phyloP scores from a whole-genome alignment of 495 filamentous ascomycete species.

The Penicillium egyptiacum region DNA sequence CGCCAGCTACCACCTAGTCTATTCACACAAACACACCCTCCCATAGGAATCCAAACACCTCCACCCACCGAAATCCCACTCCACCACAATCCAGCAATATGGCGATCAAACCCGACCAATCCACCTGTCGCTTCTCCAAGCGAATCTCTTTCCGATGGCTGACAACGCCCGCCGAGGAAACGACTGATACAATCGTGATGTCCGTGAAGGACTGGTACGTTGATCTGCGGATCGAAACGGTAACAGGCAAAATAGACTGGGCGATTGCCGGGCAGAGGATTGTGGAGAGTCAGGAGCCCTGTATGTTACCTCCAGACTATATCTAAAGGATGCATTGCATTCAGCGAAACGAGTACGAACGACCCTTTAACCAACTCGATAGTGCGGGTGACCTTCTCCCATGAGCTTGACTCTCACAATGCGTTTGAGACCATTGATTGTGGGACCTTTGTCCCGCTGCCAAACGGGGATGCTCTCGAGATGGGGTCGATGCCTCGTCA shows the following conservation, averaged over 20 bases:
- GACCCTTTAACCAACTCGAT: not conserved
- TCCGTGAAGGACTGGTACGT: slow-evolving; percentile 47
- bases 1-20: not conserved
- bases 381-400: slow-evolving; percentile 42
- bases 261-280: slow-evolving; percentile 43
- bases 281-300: slow-evolving; percentile 30
- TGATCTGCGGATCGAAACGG: slow-evolving; percentile 42
- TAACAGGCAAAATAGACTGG: slow-evolving; percentile 38
- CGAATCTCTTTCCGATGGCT: slow-evolving; percentile 48
- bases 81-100: slow-evolving; percentile 3
- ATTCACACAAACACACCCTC: not conserved
- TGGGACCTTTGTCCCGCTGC: slow-evolving; percentile 37
- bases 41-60: not conserved
- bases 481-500: slow-evolving; percentile 41
- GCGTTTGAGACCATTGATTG: slow-evolving; percentile 40
- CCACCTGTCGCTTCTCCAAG: slow-evolving; percentile 37
- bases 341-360: not conserved
- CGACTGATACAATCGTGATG: slow-evolving; percentile 47
- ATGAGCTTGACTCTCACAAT: slow-evolving; percentile 43
- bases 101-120: slow-evolving; percentile 8
- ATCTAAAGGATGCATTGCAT: slow-evolving; percentile 1
- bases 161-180: slow-evolving; percentile 40
- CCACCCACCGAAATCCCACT: not conserved
- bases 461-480: slow-evolving; percentile 45
- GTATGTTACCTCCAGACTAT: slow-evolving; percentile 18